Evolutionary conservation across 2,329 filamentous ascomycete species (phyloP).

Genomic region (Trichoderma aggressivum): DNA sequence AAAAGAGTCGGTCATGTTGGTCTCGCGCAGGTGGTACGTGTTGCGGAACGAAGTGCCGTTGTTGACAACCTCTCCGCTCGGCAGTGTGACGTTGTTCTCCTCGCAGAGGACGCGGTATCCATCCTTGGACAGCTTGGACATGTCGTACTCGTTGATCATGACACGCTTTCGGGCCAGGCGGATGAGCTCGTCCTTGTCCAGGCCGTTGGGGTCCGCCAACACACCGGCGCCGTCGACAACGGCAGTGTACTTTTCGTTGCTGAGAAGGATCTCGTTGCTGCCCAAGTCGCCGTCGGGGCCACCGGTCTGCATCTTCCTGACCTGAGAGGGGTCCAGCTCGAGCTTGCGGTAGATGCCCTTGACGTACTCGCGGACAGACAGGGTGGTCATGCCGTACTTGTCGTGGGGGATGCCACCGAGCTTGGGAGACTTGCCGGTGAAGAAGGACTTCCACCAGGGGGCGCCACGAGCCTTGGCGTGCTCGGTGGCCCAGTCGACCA

Average conservation of each 20-base stretch:
- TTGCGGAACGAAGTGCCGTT: conserved; percentile 97
- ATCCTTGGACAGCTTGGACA: conserved; percentile 76
- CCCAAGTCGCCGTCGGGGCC: conserved; percentile 95
- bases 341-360: conserved; percentile 96
- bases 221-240: conserved; percentile 97
- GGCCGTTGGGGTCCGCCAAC: conserved; percentile 84
- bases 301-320: conserved; percentile 95
- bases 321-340: conserved; percentile 76
- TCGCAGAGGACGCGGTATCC: conserved; percentile 93
- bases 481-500: conserved; percentile 98
- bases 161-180: conserved; percentile 80
- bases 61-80: conserved; percentile 77
- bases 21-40: conserved; percentile 86
- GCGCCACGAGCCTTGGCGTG: conserved; percentile 84
- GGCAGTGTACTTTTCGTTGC: conserved; percentile 91
- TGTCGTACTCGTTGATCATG: conserved; percentile 88
- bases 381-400: conserved; percentile 92
- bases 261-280: conserved; percentile 94
- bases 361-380: conserved; percentile 94
- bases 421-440: conserved; percentile 96
- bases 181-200: conserved; percentile 78
- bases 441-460: conserved; percentile 99
- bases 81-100: conserved; percentile 83
- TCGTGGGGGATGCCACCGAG: conserved; percentile 97
- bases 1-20: conserved; percentile 77